A percentile compares a stretch with the other conserved stretches of the same genome.
Conservation (phyloP, 352 stramenopile genomes). For the Saprolegnia parasitica region DNA sequence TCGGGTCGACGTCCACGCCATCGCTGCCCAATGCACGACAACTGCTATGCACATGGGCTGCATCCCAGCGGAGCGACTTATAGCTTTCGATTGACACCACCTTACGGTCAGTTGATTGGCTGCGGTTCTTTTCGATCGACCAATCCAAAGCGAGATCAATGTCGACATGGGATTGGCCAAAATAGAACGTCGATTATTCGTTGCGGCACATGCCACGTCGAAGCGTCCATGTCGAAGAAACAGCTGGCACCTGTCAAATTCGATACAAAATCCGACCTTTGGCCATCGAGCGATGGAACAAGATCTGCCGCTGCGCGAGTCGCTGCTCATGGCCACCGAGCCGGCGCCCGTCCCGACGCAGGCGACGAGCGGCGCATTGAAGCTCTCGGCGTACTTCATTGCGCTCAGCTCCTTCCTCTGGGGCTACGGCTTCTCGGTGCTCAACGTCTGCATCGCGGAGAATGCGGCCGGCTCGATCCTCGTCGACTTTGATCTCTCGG, state of each 20-base stretch:
- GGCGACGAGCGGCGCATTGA: slow-evolving; percentile 29
- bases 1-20: too few relatives aligned
- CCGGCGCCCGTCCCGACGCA: not conserved
- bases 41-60: too few relatives aligned
- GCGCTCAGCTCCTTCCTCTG: slow-evolving; percentile 77
- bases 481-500: slow-evolving; percentile 65
- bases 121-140: too few relatives aligned
- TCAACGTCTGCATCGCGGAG: slow-evolving; percentile 77
- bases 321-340: not conserved
- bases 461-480: slow-evolving; percentile 67
- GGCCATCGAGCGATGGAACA: not conserved
- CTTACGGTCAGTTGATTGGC: too few relatives aligned
- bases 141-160: too few relatives aligned
- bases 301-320: slow-evolving; percentile 1
- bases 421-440: slow-evolving; percentile 58
- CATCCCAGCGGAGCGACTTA: too few relatives aligned
- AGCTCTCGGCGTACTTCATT: slow-evolving; percentile 54
- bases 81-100: too few relatives aligned
- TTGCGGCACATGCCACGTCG: not conserved
- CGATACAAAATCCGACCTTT: not conserved
- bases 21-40: too few relatives aligned
- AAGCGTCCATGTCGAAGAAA: not conserved
- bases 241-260: not conserved
- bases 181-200: not conserved
- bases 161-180: too few relatives aligned